A percentile compares a stretch with the other conserved stretches of the same genome.
These are phyloP conservation scores for Trichosporon coremiiforme DNA, from an alignment of 1,284 basidiomycete genomes.

Conservation along the genomic window DNA sequence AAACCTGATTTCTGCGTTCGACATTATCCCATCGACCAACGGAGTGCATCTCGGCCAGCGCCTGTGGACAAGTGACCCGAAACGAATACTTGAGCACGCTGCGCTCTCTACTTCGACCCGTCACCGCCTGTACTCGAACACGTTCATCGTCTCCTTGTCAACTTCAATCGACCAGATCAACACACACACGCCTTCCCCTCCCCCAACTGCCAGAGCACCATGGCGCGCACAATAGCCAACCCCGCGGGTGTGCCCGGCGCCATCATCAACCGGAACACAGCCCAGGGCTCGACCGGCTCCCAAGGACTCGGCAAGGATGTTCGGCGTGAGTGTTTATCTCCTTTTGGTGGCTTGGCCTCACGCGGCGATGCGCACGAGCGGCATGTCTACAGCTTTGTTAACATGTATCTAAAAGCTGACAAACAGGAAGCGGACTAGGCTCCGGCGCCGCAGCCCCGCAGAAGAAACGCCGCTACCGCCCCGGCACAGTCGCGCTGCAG, in stretches of 20 bases:
- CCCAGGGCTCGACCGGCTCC: conserved; percentile 49
- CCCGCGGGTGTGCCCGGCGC: conserved; percentile 20
- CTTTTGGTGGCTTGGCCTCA: too few relatives aligned
- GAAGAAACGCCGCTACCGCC: conserved; percentile 64
- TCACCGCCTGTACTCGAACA: too few relatives aligned
- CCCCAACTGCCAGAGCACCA: neutral
- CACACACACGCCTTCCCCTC: too few relatives aligned
- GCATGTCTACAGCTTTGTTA: neutral
- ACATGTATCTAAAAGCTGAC: neutral
- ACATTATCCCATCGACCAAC: neutral
- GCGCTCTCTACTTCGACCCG: neutral
- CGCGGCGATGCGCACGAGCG: neutral
- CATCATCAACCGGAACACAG: conserved; percentile 40
- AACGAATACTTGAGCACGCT: too few relatives aligned
- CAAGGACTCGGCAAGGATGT: conserved; percentile 36
- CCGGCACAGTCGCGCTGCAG: conserved; percentile 82
- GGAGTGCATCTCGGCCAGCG: neutral
- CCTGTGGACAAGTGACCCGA: neutral
- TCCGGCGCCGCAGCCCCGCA: neutral
- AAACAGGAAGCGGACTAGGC: neutral
- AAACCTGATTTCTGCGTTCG: neutral
- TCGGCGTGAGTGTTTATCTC: neutral
- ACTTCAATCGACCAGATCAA: too few relatives aligned
- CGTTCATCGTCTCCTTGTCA: too few relatives aligned
- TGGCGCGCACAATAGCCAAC: conserved; percentile 29